Base-by-base conservation (phyloP, 139 green algal genomes). In the Eudorina sp. region DNA sequence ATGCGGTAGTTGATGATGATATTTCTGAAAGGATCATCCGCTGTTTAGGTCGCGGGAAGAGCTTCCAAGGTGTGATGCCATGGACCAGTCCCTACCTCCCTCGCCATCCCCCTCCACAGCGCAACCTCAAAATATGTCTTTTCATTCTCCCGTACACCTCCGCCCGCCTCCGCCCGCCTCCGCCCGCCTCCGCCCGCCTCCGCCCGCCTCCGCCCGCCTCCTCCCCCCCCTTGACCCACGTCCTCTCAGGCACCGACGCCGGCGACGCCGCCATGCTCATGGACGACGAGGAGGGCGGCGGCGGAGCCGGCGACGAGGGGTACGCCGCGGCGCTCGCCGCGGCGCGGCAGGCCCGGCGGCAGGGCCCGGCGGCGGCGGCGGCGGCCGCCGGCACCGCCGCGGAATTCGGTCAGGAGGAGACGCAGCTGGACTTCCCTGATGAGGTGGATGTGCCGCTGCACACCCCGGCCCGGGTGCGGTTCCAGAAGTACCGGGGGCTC, bases 351-450 rank as follows among this genome's bases (percentile, higher is more conserved):
- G 46, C 31, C 14, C 51, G 55, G 80, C 9, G 19, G 41, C 34
- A n/a, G 41, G 80, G 40, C 60, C 70, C 23, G 62, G 36, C 46
- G 29, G 25, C 31, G n/a, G 4, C 55, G 68, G 43, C 41, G n/a
- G 84, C 14, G 36, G n/a, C n/a, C n/a, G n/a, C n/a, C n/a, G n/a
- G n/a, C n/a, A n/a, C n/a, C n/a, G n/a, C n/a, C n/a, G n/a, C n/a
- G n/a, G n/a, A n/a, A n/a, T 43, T 9, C 9, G 53, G 84, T 27
- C 87, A 85, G 13, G 91, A 96, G 83, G 83, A 92, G 25, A 94
- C 97, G 29, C 96, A 99, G 69, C 84, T 90, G 6, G 80, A 96
- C 46, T 98, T 96, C 88, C 97, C 97, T 1, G 97, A 99, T 74
- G 97, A 98, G 92, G 88, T 99, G 64, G 97, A 99, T 69, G 94